Conservation (phyloP, 164 flowering plant genomes). For the Liriodendron chinense region DNA sequence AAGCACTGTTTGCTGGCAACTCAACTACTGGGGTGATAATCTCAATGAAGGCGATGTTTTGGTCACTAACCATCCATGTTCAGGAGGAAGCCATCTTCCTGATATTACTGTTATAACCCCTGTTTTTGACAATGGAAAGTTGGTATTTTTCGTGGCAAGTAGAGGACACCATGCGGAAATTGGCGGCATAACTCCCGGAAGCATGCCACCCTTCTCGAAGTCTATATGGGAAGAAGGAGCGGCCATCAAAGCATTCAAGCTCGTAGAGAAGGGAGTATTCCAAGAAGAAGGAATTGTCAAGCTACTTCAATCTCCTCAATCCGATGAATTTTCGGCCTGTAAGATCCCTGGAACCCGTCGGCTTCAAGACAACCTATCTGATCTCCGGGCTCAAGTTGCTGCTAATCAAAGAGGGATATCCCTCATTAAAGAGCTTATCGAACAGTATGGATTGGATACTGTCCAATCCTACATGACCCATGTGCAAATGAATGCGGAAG, state of each 20-base stretch:
- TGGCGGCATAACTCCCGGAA: constrained; percentile 99
- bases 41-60: constrained; percentile 91
- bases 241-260: constrained; percentile 96
- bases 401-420: constrained; percentile 96
- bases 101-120: constrained; percentile 97
- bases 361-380: constrained; percentile 93
- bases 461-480: constrained; percentile 95
- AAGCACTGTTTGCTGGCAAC: constrained; percentile 92
- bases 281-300: constrained; percentile 90
- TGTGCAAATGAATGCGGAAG: constrained; percentile 91
- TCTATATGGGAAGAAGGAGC: constrained; percentile 98
- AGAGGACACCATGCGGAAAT: constrained; percentile 99
- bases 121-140: constrained; percentile 68
- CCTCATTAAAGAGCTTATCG: constrained; percentile 91
- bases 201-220: constrained; percentile 99
- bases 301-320: constrained; percentile 60
- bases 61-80: constrained; percentile 90
- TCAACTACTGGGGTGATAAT: constrained; percentile 77
- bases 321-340: constrained; percentile 39
- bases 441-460: constrained; percentile 74
- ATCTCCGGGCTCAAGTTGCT: constrained; percentile 95
- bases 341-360: constrained; percentile 84
- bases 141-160: constrained; percentile 94
- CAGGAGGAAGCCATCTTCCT: constrained; percentile 98
- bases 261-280: constrained; percentile 82